Percentiles rank a stretch among this genome's conserved stretches.
Conservation (phyloP, 495 filamentous ascomycete genomes). For the Daldinia vernicosa region DNA sequence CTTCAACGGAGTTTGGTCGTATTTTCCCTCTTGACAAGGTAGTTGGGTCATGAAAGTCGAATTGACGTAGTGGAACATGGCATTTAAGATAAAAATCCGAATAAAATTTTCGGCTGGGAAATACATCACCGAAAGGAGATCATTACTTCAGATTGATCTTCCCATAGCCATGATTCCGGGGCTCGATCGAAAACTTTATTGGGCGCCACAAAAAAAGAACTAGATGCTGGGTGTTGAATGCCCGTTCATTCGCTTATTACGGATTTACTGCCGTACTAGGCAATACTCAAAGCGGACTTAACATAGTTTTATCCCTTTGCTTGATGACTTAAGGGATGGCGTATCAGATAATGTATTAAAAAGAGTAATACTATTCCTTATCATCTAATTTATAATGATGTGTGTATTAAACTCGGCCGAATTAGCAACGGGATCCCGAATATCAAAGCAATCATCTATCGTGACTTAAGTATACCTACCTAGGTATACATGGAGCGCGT, state of each 20-base stretch:
- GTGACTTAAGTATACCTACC: neutral
- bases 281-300: conserved; percentile 2
- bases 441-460: neutral
- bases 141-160: conserved; percentile 33
- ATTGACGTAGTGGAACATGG: neutral
- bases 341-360: neutral
- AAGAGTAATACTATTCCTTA: neutral
- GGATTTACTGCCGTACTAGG: conserved; percentile 29
- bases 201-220: conserved; percentile 27
- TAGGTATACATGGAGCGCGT: neutral
- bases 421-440: neutral
- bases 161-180: conserved; percentile 38
- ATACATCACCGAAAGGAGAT: conserved; percentile 4
- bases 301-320: neutral
- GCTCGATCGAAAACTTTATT: conserved; percentile 27
- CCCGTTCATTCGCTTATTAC: conserved; percentile 21
- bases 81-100: neutral
- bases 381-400: neutral
- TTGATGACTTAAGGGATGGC: neutral
- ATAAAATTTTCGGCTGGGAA: neutral
- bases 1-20: neutral
- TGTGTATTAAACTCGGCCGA: neutral
- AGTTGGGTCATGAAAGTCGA: neutral
- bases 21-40: neutral
- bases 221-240: conserved; percentile 18